These are phyloP conservation scores for Curvularia hawaiiensis DNA, from an alignment of 2,329 filamentous ascomycete genomes.

Conservation along the genomic window DNA sequence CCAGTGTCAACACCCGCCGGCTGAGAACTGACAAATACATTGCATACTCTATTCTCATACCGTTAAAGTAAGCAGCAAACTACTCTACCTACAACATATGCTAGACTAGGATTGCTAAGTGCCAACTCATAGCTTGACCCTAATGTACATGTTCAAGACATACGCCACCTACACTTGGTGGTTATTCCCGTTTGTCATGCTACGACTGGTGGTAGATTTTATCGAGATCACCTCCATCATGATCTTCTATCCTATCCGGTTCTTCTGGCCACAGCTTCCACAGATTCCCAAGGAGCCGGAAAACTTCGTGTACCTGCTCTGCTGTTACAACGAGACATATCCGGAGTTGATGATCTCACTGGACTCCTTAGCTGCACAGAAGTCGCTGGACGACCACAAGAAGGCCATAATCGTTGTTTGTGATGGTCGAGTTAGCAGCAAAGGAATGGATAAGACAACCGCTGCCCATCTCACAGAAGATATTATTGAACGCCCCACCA, in stretches of 20 bases:
- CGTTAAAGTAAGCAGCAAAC: slow-evolving; percentile 3
- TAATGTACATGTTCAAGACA: slow-evolving; percentile 2
- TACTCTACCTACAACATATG: no score
- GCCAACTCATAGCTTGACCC: background rate
- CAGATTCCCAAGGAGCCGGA: slow-evolving; percentile 1
- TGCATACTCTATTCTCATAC: background rate
- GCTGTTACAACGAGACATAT: slow-evolving; percentile 13
- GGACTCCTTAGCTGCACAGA: slow-evolving; percentile 8
- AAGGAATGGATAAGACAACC: slow-evolving; percentile 9
- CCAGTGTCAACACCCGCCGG: slow-evolving; percentile 1
- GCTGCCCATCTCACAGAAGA: slow-evolving; percentile 11
- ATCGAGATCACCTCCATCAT: slow-evolving; percentile 6
- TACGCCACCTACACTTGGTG: slow-evolving; percentile 2
- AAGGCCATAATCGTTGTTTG: slow-evolving; percentile 10
- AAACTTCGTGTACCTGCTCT: slow-evolving; percentile 7
- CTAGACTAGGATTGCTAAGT: background rate
- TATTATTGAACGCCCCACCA: slow-evolving; percentile 5
- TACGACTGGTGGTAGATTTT: slow-evolving; percentile 1
- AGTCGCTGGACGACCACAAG: slow-evolving; percentile 6
- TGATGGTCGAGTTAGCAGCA: slow-evolving; percentile 9
- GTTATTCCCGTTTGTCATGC: background rate
- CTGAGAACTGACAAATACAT: slow-evolving; percentile 8
- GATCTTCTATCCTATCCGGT: background rate
- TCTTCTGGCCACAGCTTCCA: background rate
- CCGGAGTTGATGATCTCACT: slow-evolving; percentile 6